Percentiles rank a stretch among this genome's conserved stretches.
Conservation (phyloP, 768 basidiomycete species). For the Termitomyces sp. region DNA sequence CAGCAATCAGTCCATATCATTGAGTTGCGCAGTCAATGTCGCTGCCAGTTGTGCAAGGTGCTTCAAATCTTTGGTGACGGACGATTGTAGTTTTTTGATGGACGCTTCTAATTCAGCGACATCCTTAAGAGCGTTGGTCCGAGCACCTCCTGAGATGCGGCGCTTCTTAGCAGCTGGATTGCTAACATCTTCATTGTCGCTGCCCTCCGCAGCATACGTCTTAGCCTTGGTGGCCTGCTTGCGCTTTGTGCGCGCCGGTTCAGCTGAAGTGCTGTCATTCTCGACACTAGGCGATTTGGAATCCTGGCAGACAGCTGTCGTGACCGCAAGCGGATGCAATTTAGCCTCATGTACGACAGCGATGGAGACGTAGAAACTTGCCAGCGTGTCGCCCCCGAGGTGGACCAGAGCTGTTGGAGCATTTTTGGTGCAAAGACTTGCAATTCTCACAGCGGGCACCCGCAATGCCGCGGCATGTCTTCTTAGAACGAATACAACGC, state of each 20-base stretch:
- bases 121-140: conserved; percentile 25
- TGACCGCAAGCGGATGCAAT: background rate
- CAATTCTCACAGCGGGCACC: conserved; percentile 41
- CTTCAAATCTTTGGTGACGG: conserved; percentile 28
- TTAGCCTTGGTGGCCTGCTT: conserved; percentile 21
- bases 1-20: conserved; percentile 20
- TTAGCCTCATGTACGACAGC: conserved; percentile 1
- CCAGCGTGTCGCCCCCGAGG: conserved; percentile 35
- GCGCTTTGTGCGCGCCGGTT: conserved; percentile 19
- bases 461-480: conserved; percentile 34
- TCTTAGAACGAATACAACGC: conserved; percentile 36
- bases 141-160: conserved; percentile 16
- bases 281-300: conserved; percentile 3
- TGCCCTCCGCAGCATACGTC: conserved; percentile 24
- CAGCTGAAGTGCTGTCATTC: conserved; percentile 6
- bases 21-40: conserved; percentile 22
- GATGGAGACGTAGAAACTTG: conserved; percentile 13
- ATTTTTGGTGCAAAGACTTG: conserved; percentile 40
- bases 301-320: conserved; percentile 8
- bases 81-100: conserved; percentile 26
- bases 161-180: conserved; percentile 26
- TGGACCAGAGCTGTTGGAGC: conserved; percentile 39
- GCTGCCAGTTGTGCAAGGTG: conserved; percentile 26
- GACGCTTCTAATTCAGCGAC: conserved; percentile 29
- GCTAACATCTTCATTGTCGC: conserved; percentile 27